Percentiles rank a stretch among this genome's conserved stretches.
Conservation (phyloP, 768 basidiomycete species). For the Dentipellis sp. region DNA sequence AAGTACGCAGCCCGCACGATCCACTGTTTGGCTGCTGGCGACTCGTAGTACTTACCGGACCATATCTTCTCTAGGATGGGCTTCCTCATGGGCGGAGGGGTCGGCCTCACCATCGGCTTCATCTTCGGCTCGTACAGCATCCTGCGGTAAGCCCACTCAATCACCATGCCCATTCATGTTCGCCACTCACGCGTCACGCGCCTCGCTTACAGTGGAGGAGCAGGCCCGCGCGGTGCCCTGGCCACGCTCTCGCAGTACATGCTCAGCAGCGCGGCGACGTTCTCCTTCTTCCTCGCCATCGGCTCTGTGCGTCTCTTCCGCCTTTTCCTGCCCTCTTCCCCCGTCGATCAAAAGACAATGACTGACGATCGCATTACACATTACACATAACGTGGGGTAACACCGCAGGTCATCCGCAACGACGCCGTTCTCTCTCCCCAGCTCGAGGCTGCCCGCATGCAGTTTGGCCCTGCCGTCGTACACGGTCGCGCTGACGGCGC, state of each 20-base stretch:
- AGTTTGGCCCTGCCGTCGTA: constrained; percentile 45
- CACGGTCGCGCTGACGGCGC: constrained; percentile 62
- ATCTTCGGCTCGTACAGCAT: constrained; percentile 94
- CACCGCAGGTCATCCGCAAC: constrained; percentile 76
- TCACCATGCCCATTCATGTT: not conserved
- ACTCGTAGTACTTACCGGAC: constrained; percentile 1
- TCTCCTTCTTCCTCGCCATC: constrained; percentile 94
- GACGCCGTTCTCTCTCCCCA: constrained; percentile 54
- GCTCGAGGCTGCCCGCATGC: constrained; percentile 54
- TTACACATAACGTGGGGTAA: not conserved
- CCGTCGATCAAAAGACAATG: not conserved
- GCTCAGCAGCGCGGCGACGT: constrained; percentile 95
- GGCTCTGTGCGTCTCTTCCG: constrained; percentile 56
- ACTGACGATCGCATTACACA: not conserved
- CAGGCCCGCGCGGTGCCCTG: constrained; percentile 83
- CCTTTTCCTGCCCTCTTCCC: not conserved
- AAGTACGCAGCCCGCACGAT: constrained; percentile 34
- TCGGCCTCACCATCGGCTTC: constrained; percentile 95
- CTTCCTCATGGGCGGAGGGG: constrained; percentile 85
- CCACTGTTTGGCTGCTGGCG: not conserved
- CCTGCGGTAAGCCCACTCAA: constrained; percentile 49
- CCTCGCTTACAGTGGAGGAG: constrained; percentile 53
- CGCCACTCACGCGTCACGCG: not conserved
- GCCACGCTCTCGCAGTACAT: constrained; percentile 96
- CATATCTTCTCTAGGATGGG: constrained; percentile 59